A percentile compares a stretch with the other conserved stretches of the same genome.
phyloP scores from a whole-genome alignment of 352 stramenopile species.

The Thalassiosira gravida region DNA sequence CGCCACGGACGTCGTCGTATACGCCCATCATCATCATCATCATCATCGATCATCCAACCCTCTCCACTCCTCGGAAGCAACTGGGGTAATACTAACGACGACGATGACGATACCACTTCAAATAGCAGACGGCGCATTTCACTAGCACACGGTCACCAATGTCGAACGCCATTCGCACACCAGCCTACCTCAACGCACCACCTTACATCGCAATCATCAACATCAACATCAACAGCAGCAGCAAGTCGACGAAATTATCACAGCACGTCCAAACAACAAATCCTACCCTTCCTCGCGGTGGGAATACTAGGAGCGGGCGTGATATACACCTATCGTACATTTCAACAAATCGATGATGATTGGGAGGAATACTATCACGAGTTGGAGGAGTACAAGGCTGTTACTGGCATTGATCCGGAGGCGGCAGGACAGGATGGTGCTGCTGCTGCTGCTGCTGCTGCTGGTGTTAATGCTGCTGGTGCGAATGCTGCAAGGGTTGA shows the following conservation, averaged over 20 bases:
- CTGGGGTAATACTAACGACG: neutral
- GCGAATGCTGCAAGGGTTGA: neutral
- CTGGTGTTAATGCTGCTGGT: neutral
- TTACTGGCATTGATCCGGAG: constrained; percentile 30
- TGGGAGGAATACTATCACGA: constrained; percentile 82
- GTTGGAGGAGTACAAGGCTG: constrained; percentile 70
- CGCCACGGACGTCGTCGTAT: constrained; percentile 10
- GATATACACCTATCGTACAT: constrained; percentile 71
- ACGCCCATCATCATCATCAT: neutral
- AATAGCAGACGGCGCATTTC: too few species aligned
- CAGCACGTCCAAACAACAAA: constrained; percentile 60
- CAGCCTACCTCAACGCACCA: too few species aligned
- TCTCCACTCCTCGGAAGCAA: neutral
- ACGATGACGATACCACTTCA: neutral
- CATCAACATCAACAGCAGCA: neutral
- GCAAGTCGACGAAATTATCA: constrained; percentile 53
- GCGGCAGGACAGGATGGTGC: neutral
- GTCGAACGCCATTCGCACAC: too few species aligned
- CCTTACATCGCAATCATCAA: neutral
- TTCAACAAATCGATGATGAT: constrained; percentile 79
- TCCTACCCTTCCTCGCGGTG: constrained; percentile 69
- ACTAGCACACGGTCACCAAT: too few species aligned
- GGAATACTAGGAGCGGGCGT: constrained; percentile 42
- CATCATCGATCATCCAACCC: neutral
- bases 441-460: too few species aligned